These are phyloP conservation scores for Hypoxylon sp. DNA, from an alignment of 2,329 filamentous ascomycete species.

Conservation along the genomic window DNA sequence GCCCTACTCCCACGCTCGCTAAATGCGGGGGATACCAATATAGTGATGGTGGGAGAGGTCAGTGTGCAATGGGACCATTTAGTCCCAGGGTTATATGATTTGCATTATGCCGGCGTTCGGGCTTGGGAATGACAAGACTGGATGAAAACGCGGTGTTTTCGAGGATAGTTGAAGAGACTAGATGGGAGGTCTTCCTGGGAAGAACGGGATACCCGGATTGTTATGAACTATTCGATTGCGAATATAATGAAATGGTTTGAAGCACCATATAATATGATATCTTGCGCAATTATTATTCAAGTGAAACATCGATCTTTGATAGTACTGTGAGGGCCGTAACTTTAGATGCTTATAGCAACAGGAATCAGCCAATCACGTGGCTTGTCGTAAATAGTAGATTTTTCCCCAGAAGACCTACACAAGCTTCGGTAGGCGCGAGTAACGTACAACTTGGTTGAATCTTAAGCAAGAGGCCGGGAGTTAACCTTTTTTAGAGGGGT, in stretches of 20 bases:
- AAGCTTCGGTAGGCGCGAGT: constrained; percentile 5
- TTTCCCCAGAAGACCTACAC: constrained; percentile 18
- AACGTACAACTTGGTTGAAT: background rate
- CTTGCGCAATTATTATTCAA: background rate
- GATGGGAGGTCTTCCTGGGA: constrained; percentile 21
- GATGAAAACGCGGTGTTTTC: constrained; percentile 30
- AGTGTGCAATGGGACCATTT: constrained; percentile 27
- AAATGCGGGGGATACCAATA: constrained; percentile 47
- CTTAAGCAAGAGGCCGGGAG: background rate
- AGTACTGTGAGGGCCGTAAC: background rate
- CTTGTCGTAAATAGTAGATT: constrained; percentile 11
- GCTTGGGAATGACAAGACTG: constrained; percentile 47
- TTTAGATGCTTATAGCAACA: background rate
- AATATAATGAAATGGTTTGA: constrained; percentile 30
- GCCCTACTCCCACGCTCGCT: constrained; percentile 72
- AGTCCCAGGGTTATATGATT: constrained; percentile 29
- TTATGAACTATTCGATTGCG: constrained; percentile 31
- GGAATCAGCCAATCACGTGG: constrained; percentile 46
- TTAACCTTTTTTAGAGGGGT: constrained; percentile 1
- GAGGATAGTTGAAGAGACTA: constrained; percentile 26
- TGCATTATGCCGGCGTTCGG: constrained; percentile 52
- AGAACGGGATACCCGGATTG: constrained; percentile 39
- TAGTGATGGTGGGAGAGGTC: constrained; percentile 12
- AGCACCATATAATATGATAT: background rate
- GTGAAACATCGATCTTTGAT: background rate